phyloP scores from a whole-genome alignment of 768 basidiomycete species.

The Boletus tomentosulus region DNA sequence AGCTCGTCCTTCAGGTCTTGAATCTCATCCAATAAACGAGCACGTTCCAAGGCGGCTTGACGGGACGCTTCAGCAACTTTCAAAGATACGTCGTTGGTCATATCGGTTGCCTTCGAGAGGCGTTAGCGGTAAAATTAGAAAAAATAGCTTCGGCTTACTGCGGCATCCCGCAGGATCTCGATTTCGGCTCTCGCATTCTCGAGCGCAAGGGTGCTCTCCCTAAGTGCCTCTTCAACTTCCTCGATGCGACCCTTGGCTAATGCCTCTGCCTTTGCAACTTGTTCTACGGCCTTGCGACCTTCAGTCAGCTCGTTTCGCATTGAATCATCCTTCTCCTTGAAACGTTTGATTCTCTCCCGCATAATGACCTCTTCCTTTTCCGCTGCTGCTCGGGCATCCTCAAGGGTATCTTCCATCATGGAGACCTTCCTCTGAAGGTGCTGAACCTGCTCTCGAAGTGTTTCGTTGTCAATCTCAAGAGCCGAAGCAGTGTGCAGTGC shows the following conservation, averaged over 20 bases:
- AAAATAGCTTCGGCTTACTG: slow-evolving; percentile 44
- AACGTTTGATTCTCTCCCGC: slow-evolving; percentile 58
- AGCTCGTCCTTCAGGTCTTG: slow-evolving; percentile 47
- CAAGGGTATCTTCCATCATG: slow-evolving; percentile 78
- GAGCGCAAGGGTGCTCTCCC: slow-evolving; percentile 81
- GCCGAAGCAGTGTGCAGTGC: slow-evolving; percentile 57
- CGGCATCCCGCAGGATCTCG: slow-evolving; percentile 72
- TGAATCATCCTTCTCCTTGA: slow-evolving; percentile 69
- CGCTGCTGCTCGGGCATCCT: slow-evolving; percentile 64
- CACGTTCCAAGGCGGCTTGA: slow-evolving; percentile 48
- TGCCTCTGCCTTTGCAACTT: slow-evolving; percentile 57
- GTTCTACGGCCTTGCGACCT: slow-evolving; percentile 62
- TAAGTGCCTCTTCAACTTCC: slow-evolving; percentile 86
- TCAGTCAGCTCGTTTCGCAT: slow-evolving; percentile 69
- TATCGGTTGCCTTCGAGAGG: slow-evolving; percentile 40
- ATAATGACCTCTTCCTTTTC: slow-evolving; percentile 70
- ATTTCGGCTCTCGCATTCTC: slow-evolving; percentile 91
- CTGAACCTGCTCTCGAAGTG: slow-evolving; percentile 81
- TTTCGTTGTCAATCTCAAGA: slow-evolving; percentile 92
- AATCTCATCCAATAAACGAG: slow-evolving; percentile 54
- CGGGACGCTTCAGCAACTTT: slow-evolving; percentile 46
- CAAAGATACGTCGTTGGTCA: slow-evolving; percentile 43
- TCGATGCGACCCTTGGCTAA: slow-evolving; percentile 61
- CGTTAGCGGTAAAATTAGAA: slow-evolving; percentile 9
- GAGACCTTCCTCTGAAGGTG: slow-evolving; percentile 78